Percentiles rank a stretch among this genome's conserved stretches.
These are phyloP conservation scores for Gossypium davidsonii DNA, from an alignment of 441 rosid species.

Conservation along the genomic window DNA sequence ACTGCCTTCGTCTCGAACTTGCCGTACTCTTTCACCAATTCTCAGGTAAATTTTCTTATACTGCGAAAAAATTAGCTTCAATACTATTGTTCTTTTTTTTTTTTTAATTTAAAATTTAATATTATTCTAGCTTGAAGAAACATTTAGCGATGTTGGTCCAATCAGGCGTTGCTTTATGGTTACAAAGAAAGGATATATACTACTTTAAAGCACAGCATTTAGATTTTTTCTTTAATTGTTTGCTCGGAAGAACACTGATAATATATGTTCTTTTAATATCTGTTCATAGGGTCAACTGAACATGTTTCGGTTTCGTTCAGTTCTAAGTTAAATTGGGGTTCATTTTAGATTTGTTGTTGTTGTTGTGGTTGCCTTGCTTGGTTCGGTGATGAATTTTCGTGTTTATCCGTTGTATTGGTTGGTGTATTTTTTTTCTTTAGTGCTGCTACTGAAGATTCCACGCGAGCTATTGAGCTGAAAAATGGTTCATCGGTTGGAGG, in stretches of 20 bases:
- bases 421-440: conserved; percentile 26
- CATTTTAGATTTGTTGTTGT: neutral
- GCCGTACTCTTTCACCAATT: conserved; percentile 71
- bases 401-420: neutral
- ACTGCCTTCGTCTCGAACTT: conserved; percentile 75
- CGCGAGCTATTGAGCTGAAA: conserved; percentile 69
- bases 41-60: conserved; percentile 42
- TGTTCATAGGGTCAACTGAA: conserved; percentile 58
- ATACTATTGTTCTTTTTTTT: neutral
- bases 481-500: conserved; percentile 67
- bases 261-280: too few relatives aligned
- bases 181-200: conserved; percentile 53
- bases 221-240: neutral
- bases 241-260: neutral
- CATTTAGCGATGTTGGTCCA: conserved; percentile 90
- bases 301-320: conserved; percentile 76
- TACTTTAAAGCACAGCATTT: neutral
- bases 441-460: conserved; percentile 83
- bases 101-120: neutral
- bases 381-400: neutral
- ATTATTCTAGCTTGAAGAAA: conserved; percentile 63
- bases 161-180: conserved; percentile 84
- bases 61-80: neutral
- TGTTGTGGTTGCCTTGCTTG: neutral
- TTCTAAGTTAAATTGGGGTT: conserved; percentile 50